Evolutionary conservation across 768 basidiomycete species (phyloP), one percentile per base, ranked within the genome.

Genomic region (Mycena maculata): DNA sequence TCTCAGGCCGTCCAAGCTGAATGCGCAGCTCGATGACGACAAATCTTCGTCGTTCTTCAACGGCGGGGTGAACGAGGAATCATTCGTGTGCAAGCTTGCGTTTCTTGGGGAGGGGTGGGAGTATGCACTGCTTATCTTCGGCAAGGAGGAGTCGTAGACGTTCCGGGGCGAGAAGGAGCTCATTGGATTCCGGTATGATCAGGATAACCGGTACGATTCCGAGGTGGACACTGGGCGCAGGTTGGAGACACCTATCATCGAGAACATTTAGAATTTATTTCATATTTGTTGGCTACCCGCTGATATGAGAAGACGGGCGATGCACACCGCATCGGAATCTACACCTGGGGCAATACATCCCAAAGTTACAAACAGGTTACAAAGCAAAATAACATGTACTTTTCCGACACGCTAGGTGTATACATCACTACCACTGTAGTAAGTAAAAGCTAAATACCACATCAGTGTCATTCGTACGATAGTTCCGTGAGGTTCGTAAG

Each of bases 141-240:
- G 67, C 52, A 61, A 72, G 30, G 60, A 66, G 10, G 60, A 67
- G 2, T 67, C 60, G 52, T 3, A 28, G 39, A 48, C 18, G 47
- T 63, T 65, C 10, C 62, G 63, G 12, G 70, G 67, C 2, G 38
- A 71, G 57, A 69, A 63, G 39, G 71, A 72, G 50, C 60, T 72
- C 7, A 30, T 72, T 22, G 71, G 58, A 15, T 72, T 72, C 45
- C 69, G 71, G 71, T 71, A 71, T 25, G 71, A 71, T 10, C 22
- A 22, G 23, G 63, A 58, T 13, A 61, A 70, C 44, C 25, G 50
- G 30, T 70, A 70, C 55, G 28, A 65, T 13, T n/a, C 25, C 27
- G 65, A 54, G 33, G 3, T 25, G 9, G 49, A 53, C 1, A 1
- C n/a, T 15, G 63, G 27, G 4, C 39, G 30, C 23, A 28, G 44